Base-by-base conservation (phyloP, 2,329 filamentous ascomycete species). In the Chalaropsis ovoidea region DNA sequence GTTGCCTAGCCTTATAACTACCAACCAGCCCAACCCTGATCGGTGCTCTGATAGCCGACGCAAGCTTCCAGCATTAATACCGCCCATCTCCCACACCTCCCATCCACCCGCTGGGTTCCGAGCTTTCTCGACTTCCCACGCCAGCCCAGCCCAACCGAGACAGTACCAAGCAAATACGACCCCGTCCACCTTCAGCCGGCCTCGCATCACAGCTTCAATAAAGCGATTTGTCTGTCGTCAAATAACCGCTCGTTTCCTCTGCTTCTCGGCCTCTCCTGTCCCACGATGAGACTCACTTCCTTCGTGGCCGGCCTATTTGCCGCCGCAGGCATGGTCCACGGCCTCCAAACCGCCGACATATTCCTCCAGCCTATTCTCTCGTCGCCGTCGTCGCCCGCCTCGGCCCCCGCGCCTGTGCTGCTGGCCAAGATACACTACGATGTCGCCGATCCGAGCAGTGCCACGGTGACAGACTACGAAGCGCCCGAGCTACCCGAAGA, bases 381-480 rank as follows among this genome's bases (percentile, higher is more conserved):
- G 63, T 70, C 70, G 13, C 43, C 69, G 19, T 54, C 56, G 7
- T 54, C 62, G 19, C 27, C 62, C 47, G 22, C n/a, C 41, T 65
- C 73, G 24, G 68, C 73, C 54, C 67, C 73, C 42, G 67, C 72
- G 6, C 75, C 79, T 64, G 72, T 71, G 58, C 74, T 75, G n/a
- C 80, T 87, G 66, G 83, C 82, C 69, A 79, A 82, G 68, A 74
- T 86, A 67, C 74, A 77, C 67, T 86, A 82, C 77, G 79, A 84
- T 71, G 71, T 76, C 35, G 73, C 74, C n/a, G 72, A 76, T 2
- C 72, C 64, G 47, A 73, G 74, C 49, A 74, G 75, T n/a, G 75
- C 81, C 43, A 76, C 78, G 42, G 72, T 86, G 41, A 68, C 77
- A 58, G 77, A 78, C 39, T 87, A 83, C 75, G 81, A 85, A 68